Evolutionary conservation across 2,329 filamentous ascomycete genomes (phyloP).

Genomic region (Hymenoscyphus salicellus): DNA sequence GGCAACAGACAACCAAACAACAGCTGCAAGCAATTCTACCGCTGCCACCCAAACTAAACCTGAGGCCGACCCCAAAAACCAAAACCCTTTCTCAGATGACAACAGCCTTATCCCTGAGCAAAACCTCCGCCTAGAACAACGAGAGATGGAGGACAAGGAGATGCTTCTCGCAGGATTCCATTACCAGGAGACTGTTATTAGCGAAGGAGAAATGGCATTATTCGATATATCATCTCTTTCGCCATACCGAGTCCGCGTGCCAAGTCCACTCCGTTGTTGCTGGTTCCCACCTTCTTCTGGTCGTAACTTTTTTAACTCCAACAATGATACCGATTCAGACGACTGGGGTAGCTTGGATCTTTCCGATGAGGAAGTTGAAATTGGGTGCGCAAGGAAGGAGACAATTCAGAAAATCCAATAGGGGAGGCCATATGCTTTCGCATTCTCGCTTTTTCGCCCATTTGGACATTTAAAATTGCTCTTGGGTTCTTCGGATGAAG

Average conservation of each 20-base stretch:
- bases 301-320: neutral
- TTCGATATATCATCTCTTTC: neutral
- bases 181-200: neutral
- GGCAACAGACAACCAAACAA: neutral
- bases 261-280: neutral
- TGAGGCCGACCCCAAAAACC: neutral
- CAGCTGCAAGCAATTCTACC: neutral
- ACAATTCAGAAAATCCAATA: neutral
- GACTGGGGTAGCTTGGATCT: neutral
- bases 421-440: neutral
- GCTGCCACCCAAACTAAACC: neutral
- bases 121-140: neutral
- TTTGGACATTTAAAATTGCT: too few species aligned
- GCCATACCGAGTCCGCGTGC: neutral
- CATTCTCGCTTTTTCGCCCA: neutral
- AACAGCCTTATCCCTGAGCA: neutral
- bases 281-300: neutral
- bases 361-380: neutral
- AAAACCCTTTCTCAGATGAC: neutral
- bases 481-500: too few species aligned
- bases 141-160: neutral
- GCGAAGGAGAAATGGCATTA: neutral
- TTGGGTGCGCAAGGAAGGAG: neutral
- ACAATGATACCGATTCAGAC: neutral
- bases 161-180: neutral